Evolutionary conservation across 805 yeast species (phyloP).

Genomic region (Aciculoconidium aculeatum): DNA sequence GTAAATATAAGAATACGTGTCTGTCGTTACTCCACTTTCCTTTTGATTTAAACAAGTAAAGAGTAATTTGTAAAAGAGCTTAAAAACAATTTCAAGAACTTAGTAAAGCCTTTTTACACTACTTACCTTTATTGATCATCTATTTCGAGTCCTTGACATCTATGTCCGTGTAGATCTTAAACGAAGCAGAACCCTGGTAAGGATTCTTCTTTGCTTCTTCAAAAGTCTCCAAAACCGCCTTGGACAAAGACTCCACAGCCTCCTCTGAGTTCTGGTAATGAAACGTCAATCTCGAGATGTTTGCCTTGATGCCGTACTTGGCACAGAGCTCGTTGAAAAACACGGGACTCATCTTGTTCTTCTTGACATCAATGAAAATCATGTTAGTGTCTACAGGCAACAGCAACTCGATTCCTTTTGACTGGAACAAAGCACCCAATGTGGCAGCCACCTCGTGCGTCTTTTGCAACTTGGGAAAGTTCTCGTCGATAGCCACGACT

Average conservation of each 20-base stretch:
- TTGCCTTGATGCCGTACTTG: slow-evolving; percentile 49
- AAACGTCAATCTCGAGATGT: slow-evolving; percentile 26
- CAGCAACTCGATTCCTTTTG: slow-evolving; percentile 24
- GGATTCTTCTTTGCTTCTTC: slow-evolving; percentile 52
- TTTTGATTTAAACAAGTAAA: no score
- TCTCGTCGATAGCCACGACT: slow-evolving; percentile 34
- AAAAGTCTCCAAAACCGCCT: slow-evolving; percentile 50
- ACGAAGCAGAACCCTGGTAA: slow-evolving; percentile 15
- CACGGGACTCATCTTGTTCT: slow-evolving; percentile 23
- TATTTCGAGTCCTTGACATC: no score
- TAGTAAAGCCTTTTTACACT: no score
- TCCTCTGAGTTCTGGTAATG: slow-evolving; percentile 31
- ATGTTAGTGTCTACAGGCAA: slow-evolving; percentile 38
- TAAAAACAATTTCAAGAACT: no score
- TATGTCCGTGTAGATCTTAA: no score
- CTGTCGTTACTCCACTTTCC: no score
- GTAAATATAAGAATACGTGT: no score
- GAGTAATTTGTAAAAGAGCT: no score
- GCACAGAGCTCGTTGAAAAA: slow-evolving; percentile 42
- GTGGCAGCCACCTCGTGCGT: slow-evolving; percentile 33
- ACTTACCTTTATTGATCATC: no score
- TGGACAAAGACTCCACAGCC: slow-evolving; percentile 33
- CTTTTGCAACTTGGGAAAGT: slow-evolving; percentile 23
- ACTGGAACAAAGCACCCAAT: slow-evolving; percentile 26
- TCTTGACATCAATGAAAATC: slow-evolving; percentile 32